These are phyloP conservation scores for Calendula officinalis DNA, from an alignment of 129 eudicot species.

Conservation along the genomic window DNA sequence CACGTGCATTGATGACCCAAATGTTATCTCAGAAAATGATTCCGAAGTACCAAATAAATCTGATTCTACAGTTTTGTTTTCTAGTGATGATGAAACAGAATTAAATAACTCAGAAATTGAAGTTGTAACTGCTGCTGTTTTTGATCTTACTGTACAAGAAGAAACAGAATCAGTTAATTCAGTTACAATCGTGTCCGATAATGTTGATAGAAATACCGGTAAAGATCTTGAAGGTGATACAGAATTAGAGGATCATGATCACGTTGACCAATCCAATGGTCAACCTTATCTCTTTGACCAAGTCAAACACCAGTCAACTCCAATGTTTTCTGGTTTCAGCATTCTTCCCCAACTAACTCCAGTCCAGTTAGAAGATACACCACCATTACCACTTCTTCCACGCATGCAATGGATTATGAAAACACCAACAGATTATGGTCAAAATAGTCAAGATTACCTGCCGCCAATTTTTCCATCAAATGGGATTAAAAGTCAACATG, in stretches of 20 bases:
- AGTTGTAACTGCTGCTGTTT: slow-evolving; percentile 30
- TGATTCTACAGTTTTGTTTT: slow-evolving; percentile 32
- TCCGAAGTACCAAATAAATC: slow-evolving; percentile 18
- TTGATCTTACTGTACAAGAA: slow-evolving; percentile 17
- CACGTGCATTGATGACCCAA: slow-evolving; percentile 29
- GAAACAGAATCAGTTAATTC: slow-evolving; percentile 18
- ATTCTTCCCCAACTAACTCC: slow-evolving; percentile 39
- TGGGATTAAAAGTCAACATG: slow-evolving; percentile 6
- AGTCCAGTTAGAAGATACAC: slow-evolving; percentile 41
- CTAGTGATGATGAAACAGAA: slow-evolving; percentile 7
- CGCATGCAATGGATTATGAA: slow-evolving; percentile 92
- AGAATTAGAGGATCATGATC: slow-evolving; percentile 20
- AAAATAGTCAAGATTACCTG: slow-evolving; percentile 18
- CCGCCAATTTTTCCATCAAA: slow-evolving; percentile 32
- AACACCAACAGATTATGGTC: slow-evolving; percentile 36
- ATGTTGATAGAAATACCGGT: slow-evolving; percentile 20
- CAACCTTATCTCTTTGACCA: slow-evolving; percentile 9
- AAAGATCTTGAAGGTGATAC: slow-evolving; percentile 22
- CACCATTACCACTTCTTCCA: slow-evolving; percentile 92
- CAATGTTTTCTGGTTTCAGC: slow-evolving; percentile 34
- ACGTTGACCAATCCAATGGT: slow-evolving; percentile 6
- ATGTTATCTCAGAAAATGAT: neutral
- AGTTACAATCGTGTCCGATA: slow-evolving; percentile 14
- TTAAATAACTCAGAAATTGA: slow-evolving; percentile 6
- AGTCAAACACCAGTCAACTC: slow-evolving; percentile 29